These are phyloP conservation scores for Cotoneaster glaucophyllus DNA, from an alignment of 306 rosid genomes.

Conservation along the genomic window DNA sequence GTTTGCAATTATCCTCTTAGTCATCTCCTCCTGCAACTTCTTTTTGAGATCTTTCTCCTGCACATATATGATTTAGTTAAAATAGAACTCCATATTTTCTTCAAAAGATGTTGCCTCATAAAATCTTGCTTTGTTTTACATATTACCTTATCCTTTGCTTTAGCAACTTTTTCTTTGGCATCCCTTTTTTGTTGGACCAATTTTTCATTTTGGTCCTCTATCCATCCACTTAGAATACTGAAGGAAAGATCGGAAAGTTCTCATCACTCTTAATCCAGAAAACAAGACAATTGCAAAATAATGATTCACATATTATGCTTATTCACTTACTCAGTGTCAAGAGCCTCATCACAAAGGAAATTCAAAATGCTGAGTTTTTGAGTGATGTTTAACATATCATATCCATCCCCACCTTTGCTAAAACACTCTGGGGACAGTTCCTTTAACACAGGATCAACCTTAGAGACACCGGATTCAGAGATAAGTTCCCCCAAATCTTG, in stretches of 20 bases:
- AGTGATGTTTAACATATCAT: constrained; percentile 33
- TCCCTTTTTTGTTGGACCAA: constrained; percentile 23
- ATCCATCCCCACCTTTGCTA: constrained; percentile 19
- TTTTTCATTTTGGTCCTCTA: constrained; percentile 31
- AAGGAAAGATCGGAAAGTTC: background rate
- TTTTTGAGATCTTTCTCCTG: constrained; percentile 34
- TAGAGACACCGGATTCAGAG: constrained; percentile 19
- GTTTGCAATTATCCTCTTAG: constrained; percentile 27
- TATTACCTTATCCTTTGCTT: constrained; percentile 38
- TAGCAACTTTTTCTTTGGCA: constrained; percentile 30
- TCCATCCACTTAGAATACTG: constrained; percentile 45
- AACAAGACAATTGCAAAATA: background rate
- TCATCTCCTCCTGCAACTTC: constrained; percentile 42
- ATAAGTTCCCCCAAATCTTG: constrained; percentile 32
- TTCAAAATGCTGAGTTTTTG: constrained; percentile 34
- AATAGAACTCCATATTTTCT: background rate
- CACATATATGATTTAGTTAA: background rate
- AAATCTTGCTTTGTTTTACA: constrained; percentile 2
- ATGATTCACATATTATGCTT: background rate
- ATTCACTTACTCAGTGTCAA: constrained; percentile 42
- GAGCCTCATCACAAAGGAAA: constrained; percentile 51
- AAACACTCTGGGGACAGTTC: constrained; percentile 27
- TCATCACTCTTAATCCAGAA: background rate
- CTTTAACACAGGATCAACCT: constrained; percentile 3
- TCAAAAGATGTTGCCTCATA: constrained; percentile 30